Base-by-base conservation (phyloP, 2,329 filamentous ascomycete genomes). In the Fusarium mundagurra region DNA sequence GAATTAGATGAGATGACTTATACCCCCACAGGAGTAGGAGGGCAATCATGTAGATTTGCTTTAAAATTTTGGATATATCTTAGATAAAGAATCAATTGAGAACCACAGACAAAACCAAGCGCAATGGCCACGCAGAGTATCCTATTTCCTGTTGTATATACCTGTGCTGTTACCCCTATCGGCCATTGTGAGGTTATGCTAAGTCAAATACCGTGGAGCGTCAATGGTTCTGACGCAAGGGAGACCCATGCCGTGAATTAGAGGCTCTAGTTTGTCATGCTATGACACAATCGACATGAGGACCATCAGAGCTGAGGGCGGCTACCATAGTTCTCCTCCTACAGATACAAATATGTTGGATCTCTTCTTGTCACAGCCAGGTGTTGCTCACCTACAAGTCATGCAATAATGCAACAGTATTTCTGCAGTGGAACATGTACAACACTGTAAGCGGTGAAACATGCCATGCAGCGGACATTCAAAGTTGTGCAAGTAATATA, bases 1-100 rank as follows among this genome's bases (percentile, higher is more conserved):
- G 66, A 78, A 78, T 67, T 79, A 79, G 77, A 78, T 71, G 76
- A 79, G 77, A 77, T 76, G 77, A 77, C 74, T 75, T 78, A 78
- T 78, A 78, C 77, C 77, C 77, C 76, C 66, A 51, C 69, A 75
- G 76, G 68, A 79, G 67, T 66, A 78, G 69, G 62, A 77, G 69
- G 76, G 75, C 72, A 74, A 71, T 70, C 54, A 78, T 67, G 76
- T 74, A 69, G 70, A 67, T 67, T 75, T 72, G 33, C 54, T 67
- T 69, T 53, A 45, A 66, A 65, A 39, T 61, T 55, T 76, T 77
- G 76, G 76, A 77, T 78, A 75, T 60, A 70, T 67, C 43, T 72
- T 75, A 72, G 66, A 75, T 59, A 66, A 68, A 61, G 41, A 50
- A 50, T 64, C 63, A 50, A 48, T 50, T 34, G 43, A 71, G 64